Base-by-base conservation (phyloP, 192 early-diverging fungal genomes). In the Coemansia sp. region DNA sequence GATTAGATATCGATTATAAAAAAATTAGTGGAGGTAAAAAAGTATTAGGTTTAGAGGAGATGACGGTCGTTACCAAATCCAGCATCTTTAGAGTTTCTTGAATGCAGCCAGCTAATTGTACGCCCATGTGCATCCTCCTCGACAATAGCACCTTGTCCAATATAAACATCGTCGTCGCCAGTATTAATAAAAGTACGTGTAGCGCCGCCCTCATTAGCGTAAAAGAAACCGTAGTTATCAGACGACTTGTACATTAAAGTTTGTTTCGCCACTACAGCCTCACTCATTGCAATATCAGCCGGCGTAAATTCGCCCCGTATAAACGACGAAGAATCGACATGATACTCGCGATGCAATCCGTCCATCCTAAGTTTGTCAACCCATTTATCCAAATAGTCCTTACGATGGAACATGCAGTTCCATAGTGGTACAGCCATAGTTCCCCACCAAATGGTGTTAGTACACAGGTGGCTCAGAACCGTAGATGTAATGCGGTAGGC, bases 391-490 rank as follows among this genome's bases (percentile, higher is more conserved):
- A 83, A 58, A 43, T 79, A 79, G 16, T 18, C n/a, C 22, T 70
- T 43, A 13, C 66, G 39, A 52, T 50, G 64, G 52, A 78, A 68
- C 15, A 76, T 0, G 61, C 81, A 75, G 27, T 72, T 71, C 40
- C 39, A 67, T 13, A 83, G 3, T 1, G 81, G 76, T 13, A 69
- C 55, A 7, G 52, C 73, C 81, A 83, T 83, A 36, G 75, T 67
- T 0, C 47, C 41, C 81, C 81, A 83, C 75, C 79, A 85, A 33
- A 81, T 63, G 4, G 73, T 27, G 12, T 81, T 78, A 12, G 68
- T 65, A 18, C 73, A 71, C 27, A 79, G 15, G 18, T 83, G 80
- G 69, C 74, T 70, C 43, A 83, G 70, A 39, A 62, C 38, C 11
- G 80, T 83, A 1, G 72, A 69, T 7, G 62, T 18, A 3, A 83